Base-by-base conservation (phyloP, 257 asterid species). In the Thymus quinquecostatus region DNA sequence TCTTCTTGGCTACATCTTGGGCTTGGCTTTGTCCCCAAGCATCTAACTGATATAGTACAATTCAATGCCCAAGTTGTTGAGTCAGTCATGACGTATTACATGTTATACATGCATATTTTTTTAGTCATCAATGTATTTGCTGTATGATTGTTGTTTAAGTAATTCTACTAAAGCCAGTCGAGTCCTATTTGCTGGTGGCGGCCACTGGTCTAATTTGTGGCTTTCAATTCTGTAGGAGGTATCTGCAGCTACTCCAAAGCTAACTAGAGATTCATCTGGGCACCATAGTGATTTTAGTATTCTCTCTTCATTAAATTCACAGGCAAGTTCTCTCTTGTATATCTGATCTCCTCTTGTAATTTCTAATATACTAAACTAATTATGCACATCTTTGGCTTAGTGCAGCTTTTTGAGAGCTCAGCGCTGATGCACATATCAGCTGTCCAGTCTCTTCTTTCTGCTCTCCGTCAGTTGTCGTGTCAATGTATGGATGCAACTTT, bases 381-480 rank as follows among this genome's bases (percentile, higher is more conserved):
- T 49, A 58, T 55, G 66, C 74, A 43, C 44, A 62, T 61, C 53
- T 70, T 54, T 70, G 74, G 66, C 30, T 68, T 64, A 34, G 8
- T 68, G 60, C 69, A 94, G 99, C 95, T 94, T 71, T 94, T 94
- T 73, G 96, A 94, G 92, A 91, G 99, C 93, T 91, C 99, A 51
- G 92, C 89, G 12, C 65, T 86, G 82, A 94, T 94, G 99, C 93
- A 88, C 75, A 82, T 91, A 51, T 81, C 97, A 28, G 90, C 99
- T 6, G 97, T 94, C 80, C 89, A 83, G 71, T 94, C 97, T 38
- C 95, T 94, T 75, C 96, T 94, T 83, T 94, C 96, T 79, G 97
- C 99, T 70, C 85, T 94, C 58, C 88, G 88, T 61, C 96, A 89
- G 82, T 78, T 94, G 85, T 94, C 97, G 12, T 78, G 83, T 74